Evolutionary conservation across 306 rosid species (phyloP), one percentile per base, ranked within the genome.

Genomic region (Cucurbita pepo): DNA sequence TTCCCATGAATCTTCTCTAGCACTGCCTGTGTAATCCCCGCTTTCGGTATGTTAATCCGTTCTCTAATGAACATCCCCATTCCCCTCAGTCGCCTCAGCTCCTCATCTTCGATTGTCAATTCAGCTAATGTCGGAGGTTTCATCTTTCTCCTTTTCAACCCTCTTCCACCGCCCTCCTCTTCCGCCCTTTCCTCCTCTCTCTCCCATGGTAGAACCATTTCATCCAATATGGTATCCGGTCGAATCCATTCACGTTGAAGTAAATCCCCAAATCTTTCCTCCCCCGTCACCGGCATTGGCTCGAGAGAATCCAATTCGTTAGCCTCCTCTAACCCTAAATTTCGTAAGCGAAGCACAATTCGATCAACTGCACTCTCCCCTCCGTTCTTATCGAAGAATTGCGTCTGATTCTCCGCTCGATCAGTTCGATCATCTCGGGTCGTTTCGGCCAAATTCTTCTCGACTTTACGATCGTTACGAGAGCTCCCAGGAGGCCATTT

Each of bases 181-280:
- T 78, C 81, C 75, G n/a, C 76, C 73, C 50, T 62, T 8, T 81
- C 87, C 52, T 77, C 89, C 45, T 77, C 86, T 65, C 84, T 84
- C 75, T 91, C 90, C 96, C 92, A 94, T 7, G 96, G 97, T 53
- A 94, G 52, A 30, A 77, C 83, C 75, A 69, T n/a, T 13, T 76
- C 84, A 11, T 77, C 82, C 74, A 90, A 74, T 37, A 79, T 41
- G 18, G 45, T 75, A 65, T 94, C 97, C 4, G 97, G 83, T 44
- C 95, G 84, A 75, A 94, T 59, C 97, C 99, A 94, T 71, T 94
- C 95, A 21, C 96, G 83, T 60, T 61, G 86, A 74, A 94, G 77
- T 78, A 89, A 79, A 74, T 90, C 97, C 6, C 96, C 90, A 10
- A 94, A 79, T 50, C 80, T 89, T 83, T 94, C 97, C 15, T 89